Evolutionary conservation across 2,329 filamentous ascomycete species (phyloP).

Genomic region (Dothidotthia symphoricarpi): DNA sequence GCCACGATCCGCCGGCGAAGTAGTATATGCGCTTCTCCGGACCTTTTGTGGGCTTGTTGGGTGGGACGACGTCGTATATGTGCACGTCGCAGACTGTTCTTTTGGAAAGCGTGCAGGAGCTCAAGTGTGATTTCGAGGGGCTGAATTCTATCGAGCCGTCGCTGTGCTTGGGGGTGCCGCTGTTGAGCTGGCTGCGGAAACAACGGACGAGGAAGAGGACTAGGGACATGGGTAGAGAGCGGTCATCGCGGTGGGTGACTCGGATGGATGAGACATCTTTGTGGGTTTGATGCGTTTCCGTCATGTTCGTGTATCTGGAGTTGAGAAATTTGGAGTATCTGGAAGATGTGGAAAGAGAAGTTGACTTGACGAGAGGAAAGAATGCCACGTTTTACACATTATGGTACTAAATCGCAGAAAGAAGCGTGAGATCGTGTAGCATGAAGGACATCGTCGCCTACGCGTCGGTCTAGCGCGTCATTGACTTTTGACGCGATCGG

Average conservation of each 20-base stretch:
- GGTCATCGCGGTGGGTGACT: slow-evolving; percentile 41
- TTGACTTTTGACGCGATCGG: not conserved
- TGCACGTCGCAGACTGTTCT: slow-evolving; percentile 45
- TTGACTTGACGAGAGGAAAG: not conserved
- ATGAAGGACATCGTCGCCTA: not conserved
- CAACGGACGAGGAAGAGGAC: slow-evolving; percentile 42
- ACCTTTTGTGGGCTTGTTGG: slow-evolving; percentile 7
- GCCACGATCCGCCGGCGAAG: slow-evolving; percentile 58
- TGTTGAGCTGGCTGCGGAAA: slow-evolving; percentile 39
- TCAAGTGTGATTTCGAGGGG: slow-evolving; percentile 35
- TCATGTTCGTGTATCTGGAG: no score
- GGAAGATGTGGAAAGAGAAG: not conserved
- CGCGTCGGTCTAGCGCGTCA: slow-evolving; percentile 2
- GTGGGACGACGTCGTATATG: slow-evolving; percentile 47
- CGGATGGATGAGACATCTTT: slow-evolving; percentile 24
- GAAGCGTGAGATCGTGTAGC: no score
- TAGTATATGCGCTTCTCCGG: slow-evolving; percentile 50
- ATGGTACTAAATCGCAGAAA: no score
- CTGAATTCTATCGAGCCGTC: slow-evolving; percentile 44
- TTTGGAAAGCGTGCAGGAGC: slow-evolving; percentile 41
- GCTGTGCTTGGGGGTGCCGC: slow-evolving; percentile 32
- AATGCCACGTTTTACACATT: no score
- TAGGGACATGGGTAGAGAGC: slow-evolving; percentile 41
- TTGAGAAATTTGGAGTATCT: no score
- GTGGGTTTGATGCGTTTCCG: slow-evolving; percentile 3